Evolutionary conservation across 352 stramenopile species (phyloP).

Genomic region (Thraustochytrium sp.): DNA sequence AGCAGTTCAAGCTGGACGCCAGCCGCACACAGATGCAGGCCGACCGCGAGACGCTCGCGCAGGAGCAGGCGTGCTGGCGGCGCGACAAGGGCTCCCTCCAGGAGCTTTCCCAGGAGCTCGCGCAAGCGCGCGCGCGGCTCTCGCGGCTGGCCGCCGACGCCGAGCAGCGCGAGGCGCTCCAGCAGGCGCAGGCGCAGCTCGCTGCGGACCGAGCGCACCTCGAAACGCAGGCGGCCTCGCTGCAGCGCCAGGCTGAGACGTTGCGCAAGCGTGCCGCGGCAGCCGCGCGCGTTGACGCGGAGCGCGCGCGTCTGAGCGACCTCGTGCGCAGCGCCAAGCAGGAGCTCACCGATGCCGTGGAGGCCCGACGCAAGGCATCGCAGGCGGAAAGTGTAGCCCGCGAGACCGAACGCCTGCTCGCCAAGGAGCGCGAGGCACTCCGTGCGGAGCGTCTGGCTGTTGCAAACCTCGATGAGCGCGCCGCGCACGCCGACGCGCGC

Average conservation of each 20-base stretch:
- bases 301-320: not conserved
- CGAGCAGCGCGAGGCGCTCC: not conserved
- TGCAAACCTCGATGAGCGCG: not conserved
- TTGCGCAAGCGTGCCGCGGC: not conserved
- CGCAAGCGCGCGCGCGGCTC: not conserved
- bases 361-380: not conserved
- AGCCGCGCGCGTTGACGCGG: not conserved
- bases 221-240: not conserved
- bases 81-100: not conserved
- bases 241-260: not conserved
- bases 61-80: not conserved
- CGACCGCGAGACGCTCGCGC: not conserved
- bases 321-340: not conserved
- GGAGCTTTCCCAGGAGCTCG: not conserved
- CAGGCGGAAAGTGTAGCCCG: not conserved
- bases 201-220: not conserved
- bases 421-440: not conserved
- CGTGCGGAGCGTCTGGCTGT: not conserved
- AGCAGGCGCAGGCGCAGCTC: not conserved
- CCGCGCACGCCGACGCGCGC: not conserved
- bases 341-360: not conserved
- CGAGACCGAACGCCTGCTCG: not conserved
- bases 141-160: not conserved
- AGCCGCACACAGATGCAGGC: not conserved
- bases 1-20: conserved; percentile 21